Evolutionary conservation across 371 early-diverging fungal genomes (phyloP), one percentile per base, ranked within the genome.

Genomic region (Coemansia sp.): DNA sequence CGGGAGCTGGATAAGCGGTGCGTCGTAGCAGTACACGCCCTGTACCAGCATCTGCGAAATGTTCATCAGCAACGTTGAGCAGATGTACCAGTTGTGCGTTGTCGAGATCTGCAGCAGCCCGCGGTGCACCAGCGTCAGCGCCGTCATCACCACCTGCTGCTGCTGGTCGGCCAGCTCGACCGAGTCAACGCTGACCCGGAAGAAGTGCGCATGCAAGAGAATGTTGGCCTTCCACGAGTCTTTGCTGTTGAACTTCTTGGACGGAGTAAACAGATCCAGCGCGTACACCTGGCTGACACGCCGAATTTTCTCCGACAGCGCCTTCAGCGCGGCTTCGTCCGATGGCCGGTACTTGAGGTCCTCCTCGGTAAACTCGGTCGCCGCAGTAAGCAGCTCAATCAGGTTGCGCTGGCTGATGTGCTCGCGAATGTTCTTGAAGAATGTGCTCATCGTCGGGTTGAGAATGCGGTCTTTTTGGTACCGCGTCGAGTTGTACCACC

Each of bases 401-500:
- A 88, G 58, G 41, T 85, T 78, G 55, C 77, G 80, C 72, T 79
- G 66, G 20, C 80, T 83, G 30, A 83, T 84, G 41, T 81, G 84
- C 59, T 95, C 95, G 63, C 90, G 90, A 60, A 95, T 77, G 51
- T 93, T 91, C 70, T 90, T 89, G 68, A 94, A 96, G 81, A 90
- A 95, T 4, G 81, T 66, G 36, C 85, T 90, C 97, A 97, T 98
- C 14, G 97, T 91, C 40, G 77, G 82, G 65, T 93, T 89, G 59
- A 91, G 81, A 57, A 98, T 90, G 65, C 84, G 85, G 76, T 94
- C 94, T 74, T 92, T 92, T 63, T 94, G 94, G 65, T 87, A 87
- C 68, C 87, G 80, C 75, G 90, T 89, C 20, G 94, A 90, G 56
- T 83, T 86, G 81, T 90, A 90, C 98, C 98, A 98, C 98, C 98